A percentile compares a stretch with the other conserved stretches of the same genome.
phyloP scores from a whole-genome alignment of 2,329 filamentous ascomycete species.

The Amylocarpus encephaloides region DNA sequence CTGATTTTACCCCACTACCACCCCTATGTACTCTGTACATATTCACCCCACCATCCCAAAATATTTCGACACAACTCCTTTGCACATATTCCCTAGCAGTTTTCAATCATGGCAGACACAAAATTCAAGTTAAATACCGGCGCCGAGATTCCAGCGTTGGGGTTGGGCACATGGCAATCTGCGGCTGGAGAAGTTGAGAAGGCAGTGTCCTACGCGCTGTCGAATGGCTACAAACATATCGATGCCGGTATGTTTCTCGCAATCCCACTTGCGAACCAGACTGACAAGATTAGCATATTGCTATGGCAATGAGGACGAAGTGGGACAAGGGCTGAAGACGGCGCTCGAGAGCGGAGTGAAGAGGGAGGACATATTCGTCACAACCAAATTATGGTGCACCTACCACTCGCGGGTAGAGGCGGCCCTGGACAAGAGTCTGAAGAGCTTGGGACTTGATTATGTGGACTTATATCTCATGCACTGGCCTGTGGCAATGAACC shows the following conservation, averaged over 20 bases:
- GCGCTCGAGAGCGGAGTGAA: constrained; percentile 50
- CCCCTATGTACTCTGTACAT: no score
- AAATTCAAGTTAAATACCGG: constrained; percentile 34
- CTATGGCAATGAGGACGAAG: constrained; percentile 77
- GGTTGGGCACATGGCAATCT: constrained; percentile 41
- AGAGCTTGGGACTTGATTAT: constrained; percentile 70
- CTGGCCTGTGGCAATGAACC: constrained; percentile 78
- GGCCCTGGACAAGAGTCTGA: constrained; percentile 65
- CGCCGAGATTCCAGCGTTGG: constrained; percentile 36
- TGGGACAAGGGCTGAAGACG: constrained; percentile 64
- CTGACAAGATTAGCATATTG: constrained; percentile 57
- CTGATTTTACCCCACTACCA: constrained; percentile 1
- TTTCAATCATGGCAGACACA: constrained; percentile 23
- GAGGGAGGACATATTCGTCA: constrained; percentile 58
- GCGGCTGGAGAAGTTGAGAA: constrained; percentile 38
- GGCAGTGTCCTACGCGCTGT: constrained; percentile 35
- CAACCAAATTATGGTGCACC: constrained; percentile 65
- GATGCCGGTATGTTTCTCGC: constrained; percentile 30
- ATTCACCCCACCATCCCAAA: not conserved
- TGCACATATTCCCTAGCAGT: not conserved
- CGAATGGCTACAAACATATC: constrained; percentile 48
- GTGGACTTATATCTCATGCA: constrained; percentile 79
- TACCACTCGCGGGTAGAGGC: constrained; percentile 66
- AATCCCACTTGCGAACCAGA: not conserved
- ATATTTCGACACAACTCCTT: not conserved